A percentile compares a stretch with the other conserved stretches of the same genome.
Evolutionary conservation across 2,329 filamentous ascomycete species (phyloP).

Genomic region (Byssochlamys sp.): DNA sequence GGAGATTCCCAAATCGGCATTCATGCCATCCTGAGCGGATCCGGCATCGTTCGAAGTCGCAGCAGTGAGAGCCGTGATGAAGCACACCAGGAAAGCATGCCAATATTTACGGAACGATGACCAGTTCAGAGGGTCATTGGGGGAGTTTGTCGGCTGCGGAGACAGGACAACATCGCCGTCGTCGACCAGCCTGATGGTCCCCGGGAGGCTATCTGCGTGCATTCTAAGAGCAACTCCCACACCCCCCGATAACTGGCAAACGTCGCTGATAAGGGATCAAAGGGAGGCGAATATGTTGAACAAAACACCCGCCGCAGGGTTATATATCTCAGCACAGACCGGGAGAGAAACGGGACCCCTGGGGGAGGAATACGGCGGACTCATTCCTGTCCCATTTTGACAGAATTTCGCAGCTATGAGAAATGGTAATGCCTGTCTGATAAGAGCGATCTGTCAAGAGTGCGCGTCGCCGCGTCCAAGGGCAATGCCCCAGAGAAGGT

Average conservation of each 20-base stretch:
- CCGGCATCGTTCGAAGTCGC: slow-evolving; percentile 50
- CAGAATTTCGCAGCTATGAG: not conserved
- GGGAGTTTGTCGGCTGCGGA: slow-evolving; percentile 45
- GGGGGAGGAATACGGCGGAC: not conserved
- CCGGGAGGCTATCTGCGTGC: slow-evolving; percentile 12
- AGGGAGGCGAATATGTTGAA: not conserved
- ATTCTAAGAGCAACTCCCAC: not conserved
- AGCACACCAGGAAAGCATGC: slow-evolving; percentile 44
- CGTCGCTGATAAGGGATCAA: not conserved
- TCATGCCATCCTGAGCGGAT: slow-evolving; percentile 42
- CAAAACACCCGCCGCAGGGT: not conserved
- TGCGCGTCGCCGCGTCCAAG: not conserved
- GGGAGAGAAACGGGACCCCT: not conserved
- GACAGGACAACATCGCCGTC: slow-evolving; percentile 42
- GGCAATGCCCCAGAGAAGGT: not conserved
- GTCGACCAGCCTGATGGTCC: slow-evolving; percentile 17
- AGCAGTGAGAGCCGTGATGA: slow-evolving; percentile 47
- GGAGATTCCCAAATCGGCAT: slow-evolving; percentile 42
- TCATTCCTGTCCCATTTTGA: not conserved
- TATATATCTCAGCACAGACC: not conserved
- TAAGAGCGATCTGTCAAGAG: not conserved
- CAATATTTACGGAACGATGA: slow-evolving; percentile 39
- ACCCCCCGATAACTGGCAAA: not conserved
- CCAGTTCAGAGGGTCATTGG: slow-evolving; percentile 48
- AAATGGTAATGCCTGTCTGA: not conserved